Evolutionary conservation across 1,284 basidiomycete genomes (phyloP), one percentile per base, ranked within the genome.

Genomic region (Thecaphora thlaspeos): DNA sequence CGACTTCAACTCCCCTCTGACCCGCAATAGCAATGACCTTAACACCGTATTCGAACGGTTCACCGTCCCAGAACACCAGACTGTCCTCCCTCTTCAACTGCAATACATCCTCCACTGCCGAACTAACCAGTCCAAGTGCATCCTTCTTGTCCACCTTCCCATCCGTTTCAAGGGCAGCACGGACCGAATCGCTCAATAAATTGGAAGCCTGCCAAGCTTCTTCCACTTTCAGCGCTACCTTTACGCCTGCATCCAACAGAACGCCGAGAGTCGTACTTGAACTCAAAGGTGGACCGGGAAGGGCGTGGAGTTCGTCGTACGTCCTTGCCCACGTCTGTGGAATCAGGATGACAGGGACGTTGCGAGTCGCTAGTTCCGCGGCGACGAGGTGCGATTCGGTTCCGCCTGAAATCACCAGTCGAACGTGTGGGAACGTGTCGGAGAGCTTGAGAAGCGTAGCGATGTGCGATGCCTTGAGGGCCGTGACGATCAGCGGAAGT

Each of bases 251-350:
- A 2, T 80, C 77, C 22, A 86, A 79, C 14, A 94, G 81, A 44
- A 81, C 81, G 9, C 82, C 80, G n/a, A 89, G 80, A 2, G 86
- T 83, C 32, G 84, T 88, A 40, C 87, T 82, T 45, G 82, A 80
- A 12, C 85, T 84, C 9, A 92, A 75, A 1, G 90, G 90, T 0
- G 87, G 88, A 0, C 90, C 90, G 26, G 87, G 82, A 18, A 89
- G 78, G 48, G 85, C 86, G 46, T 88, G 81, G 22, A 84, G 81
- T 61, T 82, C 78, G 69, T 89, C 86, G 87, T 88, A 92, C 2
- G 81, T 81, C 23, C 74, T 71, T 2, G 88, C 86, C 80, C 84
- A 87, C 8, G 86, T 83, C 55, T 82, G 81, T 1, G 84, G 77
- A 59, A 84, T 66, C 80, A 92, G 78, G 52, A 94, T 85, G 24